These are phyloP conservation scores for Circinella minor DNA, from an alignment of 371 early-diverging fungal species.

Conservation along the genomic window DNA sequence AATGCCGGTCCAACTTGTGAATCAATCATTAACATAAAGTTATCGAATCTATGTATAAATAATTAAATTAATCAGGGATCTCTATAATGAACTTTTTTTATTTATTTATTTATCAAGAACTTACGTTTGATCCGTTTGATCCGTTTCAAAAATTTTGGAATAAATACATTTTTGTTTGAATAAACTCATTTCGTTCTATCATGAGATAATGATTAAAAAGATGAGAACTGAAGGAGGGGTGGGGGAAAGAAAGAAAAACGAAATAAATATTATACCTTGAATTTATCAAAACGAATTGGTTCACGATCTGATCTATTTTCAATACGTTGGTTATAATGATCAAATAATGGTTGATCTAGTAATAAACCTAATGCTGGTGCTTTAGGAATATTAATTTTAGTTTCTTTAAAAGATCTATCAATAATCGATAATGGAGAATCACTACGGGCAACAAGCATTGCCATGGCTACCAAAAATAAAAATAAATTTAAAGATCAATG, in stretches of 20 bases:
- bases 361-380: conserved; percentile 97
- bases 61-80: background rate
- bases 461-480: conserved; percentile 55
- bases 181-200: conserved; percentile 70
- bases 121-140: conserved; percentile 59
- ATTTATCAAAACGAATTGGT: conserved; percentile 53
- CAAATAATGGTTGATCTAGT: conserved; percentile 80
- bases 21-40: conserved; percentile 74
- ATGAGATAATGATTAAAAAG: conserved; percentile 12
- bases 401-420: conserved; percentile 61
- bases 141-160: conserved; percentile 73
- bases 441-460: conserved; percentile 81
- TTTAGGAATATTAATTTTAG: conserved; percentile 95
- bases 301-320: conserved; percentile 23
- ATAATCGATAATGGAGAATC: conserved; percentile 72
- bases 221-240: no score
- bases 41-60: conserved; percentile 59
- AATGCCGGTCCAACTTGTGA: conserved; percentile 47
- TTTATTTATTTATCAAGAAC: conserved; percentile 14
- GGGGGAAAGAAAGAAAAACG: no score
- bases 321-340: conserved; percentile 64
- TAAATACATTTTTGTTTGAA: conserved; percentile 88
- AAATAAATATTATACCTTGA: conserved; percentile 29
- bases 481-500: background rate
- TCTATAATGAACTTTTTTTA: no score